phyloP scores from a whole-genome alignment of 2,329 filamentous ascomycete genomes.

The Aspergillus sp. region DNA sequence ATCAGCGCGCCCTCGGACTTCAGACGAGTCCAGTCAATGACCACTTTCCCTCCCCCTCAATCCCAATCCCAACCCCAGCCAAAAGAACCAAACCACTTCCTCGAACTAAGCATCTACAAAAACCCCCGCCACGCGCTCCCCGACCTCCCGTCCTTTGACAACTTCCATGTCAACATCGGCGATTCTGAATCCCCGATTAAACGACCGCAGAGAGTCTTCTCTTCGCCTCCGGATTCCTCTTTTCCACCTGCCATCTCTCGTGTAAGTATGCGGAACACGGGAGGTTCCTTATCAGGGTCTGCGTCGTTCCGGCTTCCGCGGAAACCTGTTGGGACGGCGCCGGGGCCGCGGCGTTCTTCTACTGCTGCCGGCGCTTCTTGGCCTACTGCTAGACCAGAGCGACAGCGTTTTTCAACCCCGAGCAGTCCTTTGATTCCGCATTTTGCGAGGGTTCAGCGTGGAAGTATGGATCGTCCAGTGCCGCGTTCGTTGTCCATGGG shows the following conservation, averaged over 20 bases:
- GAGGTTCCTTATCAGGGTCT: constrained; percentile 11
- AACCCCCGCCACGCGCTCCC: constrained; percentile 37
- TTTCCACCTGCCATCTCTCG: constrained; percentile 4
- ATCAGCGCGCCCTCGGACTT: constrained; percentile 34
- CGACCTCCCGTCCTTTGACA: constrained; percentile 39
- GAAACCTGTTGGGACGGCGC: constrained; percentile 28
- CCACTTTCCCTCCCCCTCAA: constrained; percentile 16
- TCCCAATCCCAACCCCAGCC: constrained; percentile 6
- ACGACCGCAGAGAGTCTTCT: constrained; percentile 28
- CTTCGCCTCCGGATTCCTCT: constrained; percentile 14
- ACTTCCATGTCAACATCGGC: constrained; percentile 21
- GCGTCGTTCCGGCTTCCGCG: constrained; percentile 26
- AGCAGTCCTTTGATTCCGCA: constrained; percentile 24
- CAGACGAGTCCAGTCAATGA: constrained; percentile 23
- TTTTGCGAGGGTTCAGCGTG: constrained; percentile 17
- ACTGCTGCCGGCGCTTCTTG: constrained; percentile 8
- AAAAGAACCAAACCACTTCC: constrained; percentile 33
- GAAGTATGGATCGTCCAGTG: constrained; percentile 8
- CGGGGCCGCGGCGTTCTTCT: constrained; percentile 22
- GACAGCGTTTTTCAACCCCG: constrained; percentile 5
- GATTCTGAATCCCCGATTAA: constrained; percentile 14
- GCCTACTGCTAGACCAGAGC: constrained; percentile 13
- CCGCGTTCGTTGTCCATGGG: constrained; percentile 7
- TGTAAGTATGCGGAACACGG: no score
- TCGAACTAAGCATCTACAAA: constrained; percentile 43